phyloP scores from a whole-genome alignment of 2,329 filamentous ascomycete genomes.

The Cercospora janseana region DNA sequence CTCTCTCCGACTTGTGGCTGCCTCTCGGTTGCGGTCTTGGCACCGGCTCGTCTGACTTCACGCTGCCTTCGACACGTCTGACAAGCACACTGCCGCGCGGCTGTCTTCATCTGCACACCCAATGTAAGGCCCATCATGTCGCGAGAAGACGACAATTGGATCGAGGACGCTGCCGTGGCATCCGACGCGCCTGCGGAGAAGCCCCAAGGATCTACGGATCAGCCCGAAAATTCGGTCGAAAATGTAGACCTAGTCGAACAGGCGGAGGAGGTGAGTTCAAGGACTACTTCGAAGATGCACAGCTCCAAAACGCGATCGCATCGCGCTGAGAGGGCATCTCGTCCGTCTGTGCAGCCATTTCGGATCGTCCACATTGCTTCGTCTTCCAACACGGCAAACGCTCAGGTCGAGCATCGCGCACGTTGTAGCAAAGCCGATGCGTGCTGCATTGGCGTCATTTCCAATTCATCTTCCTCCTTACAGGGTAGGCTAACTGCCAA shows the following conservation, averaged over 20 bases:
- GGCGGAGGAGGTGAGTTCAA: constrained; percentile 26
- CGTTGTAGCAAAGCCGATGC: no score
- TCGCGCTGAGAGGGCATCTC: no score
- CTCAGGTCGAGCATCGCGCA: no score
- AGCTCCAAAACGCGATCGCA: no score
- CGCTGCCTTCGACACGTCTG: constrained; percentile 5
- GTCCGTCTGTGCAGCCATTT: no score
- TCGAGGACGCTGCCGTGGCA: constrained; percentile 26
- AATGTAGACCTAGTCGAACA: constrained; percentile 17
- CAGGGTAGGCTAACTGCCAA: constrained; percentile 20
- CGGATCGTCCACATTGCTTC: no score
- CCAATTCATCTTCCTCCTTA: constrained; percentile 11
- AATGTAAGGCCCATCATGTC: constrained; percentile 19
- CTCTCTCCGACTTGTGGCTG: constrained; percentile 15
- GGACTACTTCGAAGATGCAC: constrained; percentile 8
- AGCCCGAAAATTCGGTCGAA: constrained; percentile 15
- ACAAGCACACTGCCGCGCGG: not conserved
- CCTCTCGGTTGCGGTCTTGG: constrained; percentile 12
- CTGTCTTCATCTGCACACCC: not conserved
- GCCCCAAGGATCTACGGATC: constrained; percentile 15
- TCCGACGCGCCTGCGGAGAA: constrained; percentile 8
- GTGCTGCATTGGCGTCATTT: not conserved
- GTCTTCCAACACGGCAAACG: no score
- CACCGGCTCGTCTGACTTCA: constrained; percentile 12
- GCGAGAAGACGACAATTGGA: constrained; percentile 25